Base-by-base conservation (phyloP, 768 basidiomycete species). In the Suillus alpinus region DNA sequence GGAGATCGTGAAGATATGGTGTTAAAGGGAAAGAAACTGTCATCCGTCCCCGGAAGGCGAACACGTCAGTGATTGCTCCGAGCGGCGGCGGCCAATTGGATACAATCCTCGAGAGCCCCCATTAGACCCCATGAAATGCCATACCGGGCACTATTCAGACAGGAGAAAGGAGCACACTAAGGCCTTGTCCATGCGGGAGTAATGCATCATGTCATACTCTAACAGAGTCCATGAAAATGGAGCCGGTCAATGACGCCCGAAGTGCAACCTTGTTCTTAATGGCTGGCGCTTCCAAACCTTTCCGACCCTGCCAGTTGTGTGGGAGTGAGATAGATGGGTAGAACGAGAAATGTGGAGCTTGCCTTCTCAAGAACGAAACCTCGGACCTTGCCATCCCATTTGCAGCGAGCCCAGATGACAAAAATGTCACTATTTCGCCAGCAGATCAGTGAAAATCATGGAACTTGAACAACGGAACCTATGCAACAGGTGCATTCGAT, bases 111-210 rank as follows among this genome's bases (percentile, higher is more conserved):
- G 31, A 98, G 83, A 2, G 95, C 90, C 32, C 96, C 96, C 85
- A 98, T 95, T 1, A 92, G 90, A 57, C 95, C 95, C 92, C 94
- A 98, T 1, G 91, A 89, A 64, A 96, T 96, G 32, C 94, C 93
- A 14, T 66, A 86, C 81, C 92, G 81, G 26, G 94, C 95, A 50
- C 84, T 94, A 74, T 97, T 98, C 55, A 98, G 77, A 70, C 96
- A 98, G 0, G 90, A 88, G 78, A 98, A 98, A 0, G 96, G 88
- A 0, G 89, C 90, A 31, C 87, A n/a, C n/a, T 80, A 9, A 98
- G 81, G 1, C 96, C 95, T 43, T 80, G 79, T 8, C 85, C 86
- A 51, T 87, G 82, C 4, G 94, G 92, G 36, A 98, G 83, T 37
- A 98, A 78, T 2, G 90, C 81, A 51, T 88, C 86, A 20, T 86